Conservation (phyloP, 139 green algal species). For the Closterium sp. region DNA sequence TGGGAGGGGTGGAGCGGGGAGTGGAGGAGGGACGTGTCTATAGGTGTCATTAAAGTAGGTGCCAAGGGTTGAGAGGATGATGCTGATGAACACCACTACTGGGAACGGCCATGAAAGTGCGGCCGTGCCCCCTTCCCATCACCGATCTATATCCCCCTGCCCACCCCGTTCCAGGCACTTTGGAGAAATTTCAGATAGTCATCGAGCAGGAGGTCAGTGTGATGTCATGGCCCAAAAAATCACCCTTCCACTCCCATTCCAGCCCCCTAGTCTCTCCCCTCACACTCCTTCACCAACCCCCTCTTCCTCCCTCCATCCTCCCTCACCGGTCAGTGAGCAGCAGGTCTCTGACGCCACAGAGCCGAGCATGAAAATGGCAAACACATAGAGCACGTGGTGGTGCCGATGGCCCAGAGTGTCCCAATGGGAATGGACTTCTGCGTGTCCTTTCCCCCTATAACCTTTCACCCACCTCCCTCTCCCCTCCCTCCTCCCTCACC, state of each 20-base stretch:
- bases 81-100: slow-evolving; percentile 40
- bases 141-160: no score
- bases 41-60: slow-evolving; percentile 46
- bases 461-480: not conserved
- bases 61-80: slow-evolving; percentile 52
- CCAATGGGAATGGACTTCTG: slow-evolving; percentile 43
- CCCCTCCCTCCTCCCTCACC: not conserved
- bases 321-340: slow-evolving; percentile 42
- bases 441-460: no score
- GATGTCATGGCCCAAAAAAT: no score
- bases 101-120: slow-evolving; percentile 41
- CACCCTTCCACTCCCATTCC: no score
- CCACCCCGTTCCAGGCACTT: no score
- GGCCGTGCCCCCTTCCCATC: not conserved
- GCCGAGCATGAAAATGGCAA: slow-evolving; percentile 35
- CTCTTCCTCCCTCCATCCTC: not conserved
- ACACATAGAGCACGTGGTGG: slow-evolving; percentile 35
- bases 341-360: slow-evolving; percentile 22
- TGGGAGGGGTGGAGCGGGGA: slow-evolving; percentile 30
- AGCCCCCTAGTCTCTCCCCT: no score
- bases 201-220: no score
- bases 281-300: no score
- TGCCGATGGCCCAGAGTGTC: slow-evolving; percentile 37
- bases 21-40: slow-evolving; percentile 27
- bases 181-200: no score